A percentile compares a stretch with the other conserved stretches of the same genome.
phyloP scores from a whole-genome alignment of 2,329 filamentous ascomycete genomes.

The Sclerotinia nivalis region DNA sequence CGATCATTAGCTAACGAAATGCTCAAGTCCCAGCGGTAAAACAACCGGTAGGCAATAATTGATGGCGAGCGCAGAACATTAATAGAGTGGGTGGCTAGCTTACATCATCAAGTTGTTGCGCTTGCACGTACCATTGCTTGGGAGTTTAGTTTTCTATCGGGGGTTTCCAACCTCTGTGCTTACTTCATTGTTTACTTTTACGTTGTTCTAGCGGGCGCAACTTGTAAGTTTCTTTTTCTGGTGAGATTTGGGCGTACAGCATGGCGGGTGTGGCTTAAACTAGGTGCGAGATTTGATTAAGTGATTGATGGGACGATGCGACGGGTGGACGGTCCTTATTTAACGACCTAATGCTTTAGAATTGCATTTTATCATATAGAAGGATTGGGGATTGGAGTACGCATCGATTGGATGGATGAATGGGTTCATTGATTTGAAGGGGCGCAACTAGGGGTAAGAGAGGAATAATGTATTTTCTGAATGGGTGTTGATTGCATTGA shows the following conservation, averaged over 20 bases:
- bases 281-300: not conserved
- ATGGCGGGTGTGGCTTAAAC: not conserved
- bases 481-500: not conserved
- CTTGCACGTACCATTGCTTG: not conserved
- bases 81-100: not conserved
- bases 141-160: not conserved
- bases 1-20: conserved; percentile 7
- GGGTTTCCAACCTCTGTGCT: not conserved
- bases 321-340: not conserved
- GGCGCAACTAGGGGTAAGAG: not conserved
- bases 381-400: not conserved
- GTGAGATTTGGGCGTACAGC: not conserved
- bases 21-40: not conserved
- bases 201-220: not conserved
- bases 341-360: conserved; percentile 2
- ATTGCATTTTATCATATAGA: conserved; percentile 12
- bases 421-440: not conserved
- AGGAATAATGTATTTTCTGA: not conserved
- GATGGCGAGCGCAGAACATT: not conserved
- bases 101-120: not conserved
- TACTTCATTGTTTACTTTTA: not conserved
- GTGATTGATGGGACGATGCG: not conserved
- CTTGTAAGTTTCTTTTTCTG: not conserved
- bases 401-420: not conserved
- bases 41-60: not conserved